Evolutionary conservation across 495 filamentous ascomycete genomes (phyloP).

Genomic region (Pseudomonodictys pantanalensis): DNA sequence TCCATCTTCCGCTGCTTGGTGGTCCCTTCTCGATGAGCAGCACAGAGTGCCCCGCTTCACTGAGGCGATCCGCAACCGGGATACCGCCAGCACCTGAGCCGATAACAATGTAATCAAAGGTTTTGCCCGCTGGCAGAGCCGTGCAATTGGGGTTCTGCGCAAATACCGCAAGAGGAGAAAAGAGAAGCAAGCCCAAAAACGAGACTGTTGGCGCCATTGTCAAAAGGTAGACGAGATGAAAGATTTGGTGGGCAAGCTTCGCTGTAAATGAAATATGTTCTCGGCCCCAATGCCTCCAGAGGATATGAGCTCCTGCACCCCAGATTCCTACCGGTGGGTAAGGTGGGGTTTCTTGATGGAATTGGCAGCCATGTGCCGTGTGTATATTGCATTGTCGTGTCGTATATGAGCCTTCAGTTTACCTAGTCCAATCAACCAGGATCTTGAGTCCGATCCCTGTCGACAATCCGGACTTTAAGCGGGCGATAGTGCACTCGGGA

Average conservation of each 20-base stretch:
- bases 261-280: neutral
- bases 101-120: slow-evolving; percentile 66
- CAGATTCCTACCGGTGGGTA: slow-evolving; percentile 10
- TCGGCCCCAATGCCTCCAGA: neutral
- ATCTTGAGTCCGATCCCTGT: no score
- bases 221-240: neutral
- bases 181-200: slow-evolving; percentile 3
- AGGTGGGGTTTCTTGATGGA: no score
- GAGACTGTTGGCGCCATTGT: slow-evolving; percentile 8
- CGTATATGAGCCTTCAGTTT: no score
- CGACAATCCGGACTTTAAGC: no score
- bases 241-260: neutral
- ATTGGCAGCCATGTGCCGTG: no score
- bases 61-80: slow-evolving; percentile 61
- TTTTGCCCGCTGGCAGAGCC: slow-evolving; percentile 41
- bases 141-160: slow-evolving; percentile 3
- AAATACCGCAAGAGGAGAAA: neutral
- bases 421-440: no score
- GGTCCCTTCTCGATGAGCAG: slow-evolving; percentile 65
- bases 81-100: slow-evolving; percentile 65
- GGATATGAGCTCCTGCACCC: slow-evolving; percentile 21
- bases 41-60: slow-evolving; percentile 59
- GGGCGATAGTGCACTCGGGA: no score
- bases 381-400: no score
- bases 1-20: slow-evolving; percentile 56